Percentiles rank a stretch among this genome's conserved stretches.
phyloP scores from a whole-genome alignment of 495 filamentous ascomycete genomes.

The Daldinia childiae region DNA sequence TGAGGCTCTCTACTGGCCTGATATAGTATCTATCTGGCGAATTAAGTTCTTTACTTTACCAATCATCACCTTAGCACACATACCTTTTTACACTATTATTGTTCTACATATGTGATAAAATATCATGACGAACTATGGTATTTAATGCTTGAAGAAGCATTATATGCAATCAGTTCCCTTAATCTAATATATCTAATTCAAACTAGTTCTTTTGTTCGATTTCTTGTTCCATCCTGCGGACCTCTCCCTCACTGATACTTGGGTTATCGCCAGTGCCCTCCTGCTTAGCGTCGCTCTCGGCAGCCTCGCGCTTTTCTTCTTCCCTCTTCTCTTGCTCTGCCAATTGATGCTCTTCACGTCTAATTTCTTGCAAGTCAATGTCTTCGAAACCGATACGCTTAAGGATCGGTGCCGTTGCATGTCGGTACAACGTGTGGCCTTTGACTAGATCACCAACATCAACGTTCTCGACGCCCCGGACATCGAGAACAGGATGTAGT shows the following conservation, averaged over 20 bases:
- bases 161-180: not conserved
- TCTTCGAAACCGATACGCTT: conserved; percentile 68
- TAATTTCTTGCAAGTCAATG: conserved; percentile 59
- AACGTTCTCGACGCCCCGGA: conserved; percentile 67
- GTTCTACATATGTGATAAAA: too few relatives aligned
- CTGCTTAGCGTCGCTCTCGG: conserved; percentile 15
- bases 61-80: too few relatives aligned
- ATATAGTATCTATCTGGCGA: too few relatives aligned
- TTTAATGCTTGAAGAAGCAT: too few relatives aligned
- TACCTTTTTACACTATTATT: too few relatives aligned
- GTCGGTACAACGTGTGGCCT: conserved; percentile 65
- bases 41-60: too few relatives aligned
- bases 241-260: conserved; percentile 23
- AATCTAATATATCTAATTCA: not conserved
- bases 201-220: conserved; percentile 21
- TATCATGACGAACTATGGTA: too few relatives aligned
- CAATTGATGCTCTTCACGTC: conserved; percentile 49
- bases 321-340: conserved; percentile 56
- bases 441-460: conserved; percentile 66
- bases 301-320: conserved; percentile 45
- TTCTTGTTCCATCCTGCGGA: conserved; percentile 24
- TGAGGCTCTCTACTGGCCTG: too few relatives aligned
- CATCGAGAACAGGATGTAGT: conserved; percentile 60
- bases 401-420: conserved; percentile 65
- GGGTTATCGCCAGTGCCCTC: not conserved